Evolutionary conservation across 805 yeast genomes (phyloP), one percentile per base, ranked within the genome.

Genomic region (Wickerhamiella galacta): DNA sequence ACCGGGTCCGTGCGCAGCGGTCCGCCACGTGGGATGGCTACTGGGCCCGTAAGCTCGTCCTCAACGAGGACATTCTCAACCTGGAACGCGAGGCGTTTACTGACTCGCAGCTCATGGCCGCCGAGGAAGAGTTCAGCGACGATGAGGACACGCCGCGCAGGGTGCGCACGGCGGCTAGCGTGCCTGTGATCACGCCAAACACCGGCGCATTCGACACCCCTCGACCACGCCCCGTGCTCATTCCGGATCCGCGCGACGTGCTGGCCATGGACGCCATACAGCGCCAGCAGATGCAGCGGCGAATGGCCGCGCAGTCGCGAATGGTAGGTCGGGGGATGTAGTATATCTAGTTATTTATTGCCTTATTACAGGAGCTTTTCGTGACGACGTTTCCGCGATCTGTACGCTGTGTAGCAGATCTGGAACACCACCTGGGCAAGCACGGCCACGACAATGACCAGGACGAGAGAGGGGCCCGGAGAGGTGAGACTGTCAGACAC

Each of bases 1-100:
- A 44, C 20, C 25, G 16, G n/a, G 45, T 43, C 36, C 48, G 61
- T n/a, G 24, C 30, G n/a, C 32, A 33, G 26, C 47, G 62, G 16
- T 32, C 38, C 14, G 33, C 37, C 28, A 37, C 41, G 35, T 57
- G 60, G 60, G 35, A 41, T 17, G 35, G 39, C 20, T 56, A 44
- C 42, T 57, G 61, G 61, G 30, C 31, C 22, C 35, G 41, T 38
- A 33, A 48, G 19, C 33, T 35, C 23, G 38, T 33, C 11, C 18
- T 46, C 20, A 36, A 42, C 34, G 33, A 39, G 16, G 34, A 32
- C 17, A 39, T 43, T 12, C 34, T 46, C 15, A 31, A 30, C 15
- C 32, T 30, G 20, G 50, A 44, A 37, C 35, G 36, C 33, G 41
- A 42, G 31, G 39, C 45, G 16, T 44, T 41, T 34, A 30, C 31